A percentile compares a stretch with the other conserved stretches of the same genome.
phyloP scores from a whole-genome alignment of 176 grass and related monocot genomes.

The Zizania latifolia region DNA sequence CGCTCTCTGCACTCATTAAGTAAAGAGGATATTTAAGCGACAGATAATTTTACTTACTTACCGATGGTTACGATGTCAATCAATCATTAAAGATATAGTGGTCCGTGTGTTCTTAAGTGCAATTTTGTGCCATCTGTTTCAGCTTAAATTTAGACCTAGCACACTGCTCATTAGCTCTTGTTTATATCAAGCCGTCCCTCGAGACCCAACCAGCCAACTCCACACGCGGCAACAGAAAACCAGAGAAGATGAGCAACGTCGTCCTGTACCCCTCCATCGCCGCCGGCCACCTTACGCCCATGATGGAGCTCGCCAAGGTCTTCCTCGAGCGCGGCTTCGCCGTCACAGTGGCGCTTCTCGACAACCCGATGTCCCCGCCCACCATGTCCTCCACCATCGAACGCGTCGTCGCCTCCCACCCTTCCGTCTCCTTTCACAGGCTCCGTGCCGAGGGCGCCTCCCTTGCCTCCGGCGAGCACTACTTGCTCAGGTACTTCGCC shows the following conservation, averaged over 20 bases:
- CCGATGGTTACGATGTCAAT: no score
- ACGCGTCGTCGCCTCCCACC: slow-evolving; percentile 6
- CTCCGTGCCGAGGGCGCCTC: not conserved
- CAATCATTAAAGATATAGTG: no score
- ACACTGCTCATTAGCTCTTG: no score
- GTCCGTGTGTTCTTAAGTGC: no score
- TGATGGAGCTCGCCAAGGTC: slow-evolving; percentile 41
- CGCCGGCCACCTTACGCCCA: slow-evolving; percentile 43
- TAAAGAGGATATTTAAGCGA: no score
- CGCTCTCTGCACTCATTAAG: no score
- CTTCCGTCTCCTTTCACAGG: slow-evolving; percentile 26
- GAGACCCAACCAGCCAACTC: no score
- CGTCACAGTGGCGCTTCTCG: slow-evolving; percentile 15
- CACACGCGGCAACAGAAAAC: no score
- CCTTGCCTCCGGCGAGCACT: rapidly evolving
- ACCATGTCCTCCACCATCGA: not conserved
- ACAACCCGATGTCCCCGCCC: not conserved
- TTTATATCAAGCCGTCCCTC: no score
- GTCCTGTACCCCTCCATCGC: slow-evolving; percentile 33
- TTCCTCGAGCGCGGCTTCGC: slow-evolving; percentile 8
- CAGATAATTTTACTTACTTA: no score
- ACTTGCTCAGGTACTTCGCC: not conserved
- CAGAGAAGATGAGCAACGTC: slow-evolving; percentile 10
- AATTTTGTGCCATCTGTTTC: no score
- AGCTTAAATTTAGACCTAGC: no score